Percentiles rank a stretch among this genome's conserved stretches.
Conservation (phyloP, 257 asterid species). For the Solanum pimpinellifolium region DNA sequence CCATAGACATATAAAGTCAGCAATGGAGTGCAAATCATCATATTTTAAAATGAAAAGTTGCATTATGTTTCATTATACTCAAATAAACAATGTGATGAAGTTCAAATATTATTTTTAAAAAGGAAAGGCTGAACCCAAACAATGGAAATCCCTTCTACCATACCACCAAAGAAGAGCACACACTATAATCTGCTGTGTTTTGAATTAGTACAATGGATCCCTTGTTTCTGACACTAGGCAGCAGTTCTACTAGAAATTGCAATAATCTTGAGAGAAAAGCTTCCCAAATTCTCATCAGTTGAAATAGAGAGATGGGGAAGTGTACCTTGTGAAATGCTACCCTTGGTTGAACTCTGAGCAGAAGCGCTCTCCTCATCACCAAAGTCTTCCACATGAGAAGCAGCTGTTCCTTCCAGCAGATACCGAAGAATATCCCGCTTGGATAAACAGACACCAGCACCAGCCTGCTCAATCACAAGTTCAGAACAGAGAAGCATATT, state of each 20-base stretch:
- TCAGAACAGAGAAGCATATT: not conserved
- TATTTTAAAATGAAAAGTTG: not conserved
- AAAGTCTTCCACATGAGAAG: conserved; percentile 46
- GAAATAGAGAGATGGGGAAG: not conserved
- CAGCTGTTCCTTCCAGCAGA: conserved; percentile 68
- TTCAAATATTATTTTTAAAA: not conserved
- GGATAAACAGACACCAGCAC: conserved; percentile 56
- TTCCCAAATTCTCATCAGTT: not conserved
- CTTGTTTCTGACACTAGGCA: not conserved
- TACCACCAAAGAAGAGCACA: not conserved
- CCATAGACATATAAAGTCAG: not conserved
- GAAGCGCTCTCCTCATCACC: conserved; percentile 30
- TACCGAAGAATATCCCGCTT: conserved; percentile 35
- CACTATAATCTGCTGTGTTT: not conserved
- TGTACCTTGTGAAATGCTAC: conserved; percentile 28
- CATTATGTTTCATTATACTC: not conserved
- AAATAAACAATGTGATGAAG: not conserved
- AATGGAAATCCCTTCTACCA: not conserved
- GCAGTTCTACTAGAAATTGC: not conserved
- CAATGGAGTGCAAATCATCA: not conserved
- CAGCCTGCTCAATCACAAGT: conserved; percentile 41
- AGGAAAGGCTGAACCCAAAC: not conserved
- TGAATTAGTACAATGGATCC: not conserved
- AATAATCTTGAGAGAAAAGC: not conserved
- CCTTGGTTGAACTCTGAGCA: conserved; percentile 6